Base-by-base conservation (phyloP, 129 eudicot genomes). In the Lonicera japonica region DNA sequence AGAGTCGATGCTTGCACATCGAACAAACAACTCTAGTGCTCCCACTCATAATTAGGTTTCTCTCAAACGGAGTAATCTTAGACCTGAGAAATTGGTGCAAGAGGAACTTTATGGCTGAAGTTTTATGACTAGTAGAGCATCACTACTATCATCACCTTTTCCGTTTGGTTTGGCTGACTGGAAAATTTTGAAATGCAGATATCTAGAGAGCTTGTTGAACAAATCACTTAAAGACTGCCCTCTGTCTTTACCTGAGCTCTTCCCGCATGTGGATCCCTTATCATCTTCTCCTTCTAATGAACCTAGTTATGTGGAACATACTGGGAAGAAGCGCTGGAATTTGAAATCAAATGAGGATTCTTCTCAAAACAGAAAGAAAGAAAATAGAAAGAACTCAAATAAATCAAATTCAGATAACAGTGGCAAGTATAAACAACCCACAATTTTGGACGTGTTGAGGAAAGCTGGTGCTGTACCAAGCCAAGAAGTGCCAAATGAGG, bases 131-230 rank as follows among this genome's bases (percentile, higher is more conserved):
- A 4, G 43, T 38, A 38, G 10, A 38, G 43, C 50, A 43, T 43
- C 13, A 43, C 8, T 10, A 43, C 50, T 43, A 10, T 43, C 50
- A 43, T 56, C n/a, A 56, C 11, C 18, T 56, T 56, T 56, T 12
- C 38, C 63, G 5, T 58, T 12, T 8, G 17, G 5, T 58, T 12
- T 8, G 17, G 65, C 65, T 60, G 19, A 50, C 55, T 0, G 21
- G 55, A 16, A 50, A 50, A 50, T 16, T 70, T 52, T 41, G 70
- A 47, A 51, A 25, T 79, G 82, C 89, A 88, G 96, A 75, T 88
- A 73, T 77, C 76, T 88, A 13, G 96, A 88, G 80, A 58, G 84
- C 76, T 69, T 88, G 75, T 58, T 88, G 66, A 86, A 88, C 75
- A 56, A 54, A 58, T 50, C 58, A 59, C 94, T 88, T 65, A 74